Evolutionary conservation across 2,329 filamentous ascomycete species (phyloP), one percentile per base, ranked within the genome.

Genomic region (Colletotrichum lindemuthianum): DNA sequence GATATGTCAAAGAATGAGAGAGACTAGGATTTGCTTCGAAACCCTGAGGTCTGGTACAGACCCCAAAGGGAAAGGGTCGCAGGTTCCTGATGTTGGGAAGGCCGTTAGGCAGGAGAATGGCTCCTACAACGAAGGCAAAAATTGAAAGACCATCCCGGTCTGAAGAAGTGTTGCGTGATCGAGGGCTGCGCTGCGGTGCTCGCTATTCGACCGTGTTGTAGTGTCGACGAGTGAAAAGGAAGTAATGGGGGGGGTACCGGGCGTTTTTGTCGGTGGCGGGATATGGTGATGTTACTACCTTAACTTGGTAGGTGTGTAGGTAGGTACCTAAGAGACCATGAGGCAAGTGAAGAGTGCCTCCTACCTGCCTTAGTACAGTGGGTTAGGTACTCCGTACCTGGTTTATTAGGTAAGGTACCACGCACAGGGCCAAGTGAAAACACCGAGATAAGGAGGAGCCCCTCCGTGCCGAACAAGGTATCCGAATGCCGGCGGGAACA

Each of bases 371-470:
- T 49, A 34, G 9, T 48, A 36, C 47, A 49, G 9, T 13, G 40
- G 53, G 32, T 52, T 33, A 44, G 59, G 55, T 36, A n/a, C n/a
- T n/a, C n/a, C n/a, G n/a, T n/a, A 41, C 47, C 41, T 43, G 12
- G 13, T 60, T 24, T 34, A 51, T 39, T n/a, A n/a, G n/a, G n/a
- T n/a, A n/a, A n/a, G n/a, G n/a, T n/a, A n/a, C n/a, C n/a, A n/a
- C n/a, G n/a, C 58, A 65, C 59, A 56, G 52, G 52, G 63, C 58
- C 48, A 52, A 47, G 43, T 58, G 52, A 45, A 50, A 61, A 51
- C 12, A 48, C 16, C 24, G 49, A 51, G 63, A 65, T 61, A 65
- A 65, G 63, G 51, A 51, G 45, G 36, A 65, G 39, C 63, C 58
- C 63, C 51, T 60, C 45, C 39, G 32, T 16, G 59, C 15, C 53